Evolutionary conservation across 352 stramenopile genomes (phyloP).

Genomic region (Phytophthora fragariae): DNA sequence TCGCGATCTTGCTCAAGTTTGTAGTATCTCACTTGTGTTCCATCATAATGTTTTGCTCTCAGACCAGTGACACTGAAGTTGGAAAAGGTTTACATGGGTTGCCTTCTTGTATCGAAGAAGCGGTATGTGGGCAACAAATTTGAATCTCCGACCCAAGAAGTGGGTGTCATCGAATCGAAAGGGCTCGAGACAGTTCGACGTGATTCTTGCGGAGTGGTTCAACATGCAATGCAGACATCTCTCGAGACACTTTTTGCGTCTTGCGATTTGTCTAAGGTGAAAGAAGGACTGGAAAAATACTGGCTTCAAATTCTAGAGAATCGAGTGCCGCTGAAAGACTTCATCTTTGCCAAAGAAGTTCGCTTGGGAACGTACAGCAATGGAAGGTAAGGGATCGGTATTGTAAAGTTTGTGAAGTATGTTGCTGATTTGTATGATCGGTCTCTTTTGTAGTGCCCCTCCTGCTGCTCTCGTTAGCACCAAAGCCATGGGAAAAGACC

Average conservation of each 20-base stretch:
- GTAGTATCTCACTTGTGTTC: neutral
- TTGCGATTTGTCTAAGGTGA: slow-evolving; percentile 77
- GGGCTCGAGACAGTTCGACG: slow-evolving; percentile 93
- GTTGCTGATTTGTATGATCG: neutral
- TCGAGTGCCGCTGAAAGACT: slow-evolving; percentile 71
- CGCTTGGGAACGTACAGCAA: slow-evolving; percentile 83
- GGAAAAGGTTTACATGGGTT: slow-evolving; percentile 94
- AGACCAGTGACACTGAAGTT: slow-evolving; percentile 86
- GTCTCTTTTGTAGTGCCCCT: slow-evolving; percentile 55
- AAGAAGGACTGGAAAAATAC: slow-evolving; percentile 63
- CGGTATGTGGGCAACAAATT: slow-evolving; percentile 93
- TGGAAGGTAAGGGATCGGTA: slow-evolving; percentile 39
- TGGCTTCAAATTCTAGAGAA: slow-evolving; percentile 78
- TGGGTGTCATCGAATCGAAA: slow-evolving; percentile 88
- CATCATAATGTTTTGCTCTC: neutral
- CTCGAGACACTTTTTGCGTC: slow-evolving; percentile 76
- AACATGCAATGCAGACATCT: slow-evolving; percentile 69
- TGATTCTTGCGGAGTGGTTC: slow-evolving; percentile 93
- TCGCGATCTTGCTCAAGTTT: neutral
- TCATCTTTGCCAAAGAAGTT: slow-evolving; percentile 90
- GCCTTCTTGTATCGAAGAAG: slow-evolving; percentile 96
- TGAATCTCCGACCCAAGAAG: slow-evolving; percentile 61
- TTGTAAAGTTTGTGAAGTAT: neutral
- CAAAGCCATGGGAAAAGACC: slow-evolving; percentile 84
- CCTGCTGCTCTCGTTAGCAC: slow-evolving; percentile 80